Base-by-base conservation (phyloP, 176 grass and related monocot species). In the Calamus simplicifolius region DNA sequence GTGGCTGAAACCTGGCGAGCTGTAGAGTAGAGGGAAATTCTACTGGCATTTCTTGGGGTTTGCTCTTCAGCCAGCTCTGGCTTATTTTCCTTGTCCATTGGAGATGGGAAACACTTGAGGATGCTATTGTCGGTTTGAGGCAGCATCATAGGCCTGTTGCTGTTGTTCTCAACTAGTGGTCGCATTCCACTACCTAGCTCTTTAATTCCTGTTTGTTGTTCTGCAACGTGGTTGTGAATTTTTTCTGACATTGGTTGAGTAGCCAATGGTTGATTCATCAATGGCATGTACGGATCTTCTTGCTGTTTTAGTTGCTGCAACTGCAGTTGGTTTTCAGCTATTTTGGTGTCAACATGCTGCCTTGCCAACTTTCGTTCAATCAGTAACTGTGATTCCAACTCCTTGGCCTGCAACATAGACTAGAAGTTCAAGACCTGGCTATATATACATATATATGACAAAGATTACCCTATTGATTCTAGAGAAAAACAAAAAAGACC, bases 281-380 rank as follows among this genome's bases (percentile, higher is more conserved):
- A 35, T 67, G 27, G 16, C 6, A 19, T 54, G 50, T 30, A 38
- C 4, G 8, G 35, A 12, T 35, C 64, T 4, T 67, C 51, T n/a
- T 15, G 18, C 30, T 67, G 51, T 51, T 16, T 31, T 28, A 17
- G 50, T 66, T 66, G 49, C 58, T 84, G 71, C 38, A 81, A 81
- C 63, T 76, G 61, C 48, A 78, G 49, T 52, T 97, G 84, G 10
- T 88, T 75, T 78, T 97, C 87, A 3, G 87, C 84, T 19, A 98
- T 98, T 77, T 80, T 98, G 72, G 73, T 85, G 75, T 98, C 93
- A 0, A 92, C 84, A 51, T 92, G 93, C 62, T 98, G 87, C 27
- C 93, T 75, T 48, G 93, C 81, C 38, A 98, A 82, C 71, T 98
- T 92, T 60, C 93, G 82, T 72, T 98, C 93, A 6, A 89, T 66